Base-by-base conservation (phyloP, 140 eudicot species). In the Senecio squalidus region DNA sequence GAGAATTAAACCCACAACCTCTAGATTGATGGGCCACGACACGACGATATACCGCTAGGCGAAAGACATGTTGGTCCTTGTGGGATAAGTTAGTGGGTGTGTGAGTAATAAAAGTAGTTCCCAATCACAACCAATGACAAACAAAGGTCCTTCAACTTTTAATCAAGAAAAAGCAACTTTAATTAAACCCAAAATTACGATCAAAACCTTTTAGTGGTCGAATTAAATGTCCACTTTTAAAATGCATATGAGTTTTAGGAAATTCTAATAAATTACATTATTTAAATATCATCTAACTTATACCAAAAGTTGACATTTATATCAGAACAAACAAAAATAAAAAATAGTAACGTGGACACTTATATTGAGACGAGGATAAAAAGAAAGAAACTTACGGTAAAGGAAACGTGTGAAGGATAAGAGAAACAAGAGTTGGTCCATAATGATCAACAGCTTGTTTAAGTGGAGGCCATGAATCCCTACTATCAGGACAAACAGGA, bases 381-480 rank as follows among this genome's bases (percentile, higher is more conserved):
- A 5, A 58, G 8, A 54, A 15, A 57, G 29, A 38, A 31, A 81
- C 88, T 74, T 1, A 92, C 96, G 96, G 98, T 23, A 92, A 68
- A 14, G 98, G 81, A 66, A 92, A 87, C 16, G 96, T 75, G 55
- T 92, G 98, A 28, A 87, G 69, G 63, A 82, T 62, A 49, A 87
- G 84, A 25, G 85, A 76, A 14, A 82, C 67, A 53, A 57, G 70
- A 2, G 56, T 34, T 2, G 79, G 23, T 30, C 80, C 87, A 43
- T 84, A 92, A 27, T 75, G 63, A 17, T 73, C 68, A 14, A 87
- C 57, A 6, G 86, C 95, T 58, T 75, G 71, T 64, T 84, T 84
- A 14, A 92, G 98, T 39, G 95, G 95, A 1, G 84, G 80, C 98
- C 98, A 92, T 0, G 98, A 67, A 54, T 87, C 95, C 21, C 98